Evolutionary conservation across 1,284 basidiomycete genomes (phyloP).

Genomic region (Acaromyces ingoldii): DNA sequence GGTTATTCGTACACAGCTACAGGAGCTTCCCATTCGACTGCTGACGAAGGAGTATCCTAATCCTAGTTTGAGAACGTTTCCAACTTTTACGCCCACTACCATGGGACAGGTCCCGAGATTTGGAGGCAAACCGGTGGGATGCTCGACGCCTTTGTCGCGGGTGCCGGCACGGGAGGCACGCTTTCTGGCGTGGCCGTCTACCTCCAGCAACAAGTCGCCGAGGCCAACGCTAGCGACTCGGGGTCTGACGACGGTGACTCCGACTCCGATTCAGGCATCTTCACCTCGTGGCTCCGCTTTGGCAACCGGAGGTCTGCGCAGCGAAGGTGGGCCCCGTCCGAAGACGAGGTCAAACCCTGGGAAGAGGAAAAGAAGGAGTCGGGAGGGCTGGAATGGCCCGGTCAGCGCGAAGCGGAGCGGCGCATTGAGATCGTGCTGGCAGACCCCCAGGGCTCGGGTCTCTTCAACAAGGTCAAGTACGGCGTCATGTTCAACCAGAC

Average conservation of each 20-base stretch:
- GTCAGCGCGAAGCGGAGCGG: not conserved
- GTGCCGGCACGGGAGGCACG: constrained; percentile 94
- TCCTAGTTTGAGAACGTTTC: constrained; percentile 66
- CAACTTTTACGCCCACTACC: constrained; percentile 83
- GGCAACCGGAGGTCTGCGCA: not conserved
- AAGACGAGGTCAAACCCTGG: not conserved
- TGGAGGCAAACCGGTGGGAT: constrained; percentile 83
- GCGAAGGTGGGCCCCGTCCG: not conserved
- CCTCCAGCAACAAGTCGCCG: constrained; percentile 56
- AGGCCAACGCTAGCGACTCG: not conserved
- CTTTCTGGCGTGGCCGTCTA: constrained; percentile 78
- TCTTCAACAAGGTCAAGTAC: constrained; percentile 72
- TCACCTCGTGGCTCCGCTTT: constrained; percentile 1
- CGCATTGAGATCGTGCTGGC: constrained; percentile 59
- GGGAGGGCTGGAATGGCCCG: not conserved
- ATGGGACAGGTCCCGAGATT: constrained; percentile 90
- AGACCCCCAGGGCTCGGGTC: constrained; percentile 89
- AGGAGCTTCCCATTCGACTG: too few species aligned
- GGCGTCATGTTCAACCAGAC: constrained; percentile 90
- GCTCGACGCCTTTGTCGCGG: constrained; percentile 84
- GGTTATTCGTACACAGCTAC: constrained; percentile 17
- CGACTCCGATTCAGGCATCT: too few species aligned
- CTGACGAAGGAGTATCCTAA: too few species aligned
- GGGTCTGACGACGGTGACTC: too few species aligned
- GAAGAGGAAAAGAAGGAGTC: not conserved